Percentiles rank a stretch among this genome's conserved stretches.
Evolutionary conservation across 805 yeast genomes (phyloP).

Genomic region (Limtongozyma cylindracea): DNA sequence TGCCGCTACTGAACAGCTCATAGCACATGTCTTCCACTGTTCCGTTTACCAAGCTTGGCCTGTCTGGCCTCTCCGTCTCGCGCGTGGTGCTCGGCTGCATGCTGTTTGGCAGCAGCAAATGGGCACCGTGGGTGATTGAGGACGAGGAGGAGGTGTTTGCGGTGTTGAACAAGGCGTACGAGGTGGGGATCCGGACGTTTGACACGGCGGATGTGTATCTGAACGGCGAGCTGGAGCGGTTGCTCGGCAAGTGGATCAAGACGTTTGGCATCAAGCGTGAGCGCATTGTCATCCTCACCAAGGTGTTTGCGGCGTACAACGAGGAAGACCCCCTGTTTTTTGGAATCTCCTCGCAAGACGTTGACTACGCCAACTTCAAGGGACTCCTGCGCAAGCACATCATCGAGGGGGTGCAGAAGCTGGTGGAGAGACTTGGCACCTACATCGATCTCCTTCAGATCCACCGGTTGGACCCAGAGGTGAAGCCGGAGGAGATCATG

Average conservation of each 20-base stretch:
- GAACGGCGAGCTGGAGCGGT: slow-evolving; percentile 19
- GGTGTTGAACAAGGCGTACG: slow-evolving; percentile 52
- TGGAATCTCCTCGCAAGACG: too few relatives aligned
- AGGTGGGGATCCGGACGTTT: slow-evolving; percentile 17
- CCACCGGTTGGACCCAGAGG: slow-evolving; percentile 22
- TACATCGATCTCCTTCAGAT: slow-evolving; percentile 30
- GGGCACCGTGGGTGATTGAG: slow-evolving; percentile 22
- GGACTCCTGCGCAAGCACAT: slow-evolving; percentile 22
- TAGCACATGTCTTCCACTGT: too few relatives aligned
- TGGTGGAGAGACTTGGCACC: slow-evolving; percentile 22
- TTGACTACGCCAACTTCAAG: slow-evolving; percentile 5
- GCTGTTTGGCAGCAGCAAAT: slow-evolving; percentile 18
- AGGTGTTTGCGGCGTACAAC: slow-evolving; percentile 4
- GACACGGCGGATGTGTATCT: slow-evolving; percentile 25
- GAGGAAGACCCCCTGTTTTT: too few relatives aligned
- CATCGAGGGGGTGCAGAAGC: slow-evolving; percentile 14
- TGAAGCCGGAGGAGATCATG: slow-evolving; percentile 29
- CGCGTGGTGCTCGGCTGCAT: slow-evolving; percentile 27
- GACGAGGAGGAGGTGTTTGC: slow-evolving; percentile 64
- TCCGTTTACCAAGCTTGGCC: slow-evolving; percentile 8
- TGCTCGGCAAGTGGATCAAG: slow-evolving; percentile 27
- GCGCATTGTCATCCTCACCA: slow-evolving; percentile 27
- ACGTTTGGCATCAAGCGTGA: slow-evolving; percentile 25
- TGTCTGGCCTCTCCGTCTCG: slow-evolving; percentile 22
- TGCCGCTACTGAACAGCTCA: too few relatives aligned